Conservation (phyloP, 805 yeast species). For the Pichia manshurica region DNA sequence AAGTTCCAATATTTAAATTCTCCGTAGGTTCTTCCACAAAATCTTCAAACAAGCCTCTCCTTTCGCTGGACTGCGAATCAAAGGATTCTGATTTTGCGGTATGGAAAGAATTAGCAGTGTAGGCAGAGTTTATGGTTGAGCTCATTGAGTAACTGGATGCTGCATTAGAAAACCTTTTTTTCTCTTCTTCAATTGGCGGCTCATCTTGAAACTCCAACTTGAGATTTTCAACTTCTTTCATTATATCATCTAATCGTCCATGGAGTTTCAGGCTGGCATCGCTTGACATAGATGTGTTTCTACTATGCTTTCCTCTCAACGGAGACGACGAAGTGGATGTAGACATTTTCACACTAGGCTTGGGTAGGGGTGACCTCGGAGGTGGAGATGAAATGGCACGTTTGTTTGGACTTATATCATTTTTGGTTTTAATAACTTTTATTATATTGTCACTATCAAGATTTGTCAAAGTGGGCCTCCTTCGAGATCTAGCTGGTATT, state of each 20-base stretch:
- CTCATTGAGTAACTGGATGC: neutral
- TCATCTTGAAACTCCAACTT: conserved; percentile 23
- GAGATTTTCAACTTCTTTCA: conserved; percentile 29
- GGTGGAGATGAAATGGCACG: conserved; percentile 6
- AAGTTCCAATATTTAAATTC: neutral
- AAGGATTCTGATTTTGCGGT: conserved; percentile 11
- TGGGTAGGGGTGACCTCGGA: conserved; percentile 16
- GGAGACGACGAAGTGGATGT: conserved; percentile 1
- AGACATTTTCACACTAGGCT: neutral
- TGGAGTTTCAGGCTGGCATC: conserved; percentile 17
- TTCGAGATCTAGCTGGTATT: conserved; percentile 2
- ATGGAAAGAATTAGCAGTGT: conserved; percentile 13
- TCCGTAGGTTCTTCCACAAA: conserved; percentile 4
- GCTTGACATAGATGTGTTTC: conserved; percentile 2
- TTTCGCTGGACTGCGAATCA: neutral
- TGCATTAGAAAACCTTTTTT: neutral
- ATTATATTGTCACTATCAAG: conserved; percentile 5
- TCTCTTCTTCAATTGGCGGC: neutral
- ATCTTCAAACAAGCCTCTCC: neutral
- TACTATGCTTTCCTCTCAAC: neutral
- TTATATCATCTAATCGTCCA: conserved; percentile 28
- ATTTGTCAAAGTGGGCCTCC: neutral
- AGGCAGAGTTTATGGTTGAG: conserved; percentile 1
- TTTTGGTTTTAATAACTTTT: conserved; percentile 6
- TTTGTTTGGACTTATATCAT: conserved; percentile 7